A percentile compares a stretch with the other conserved stretches of the same genome.
Conservation (phyloP, 1,139 yeast species). For the Pichia sp. region DNA sequence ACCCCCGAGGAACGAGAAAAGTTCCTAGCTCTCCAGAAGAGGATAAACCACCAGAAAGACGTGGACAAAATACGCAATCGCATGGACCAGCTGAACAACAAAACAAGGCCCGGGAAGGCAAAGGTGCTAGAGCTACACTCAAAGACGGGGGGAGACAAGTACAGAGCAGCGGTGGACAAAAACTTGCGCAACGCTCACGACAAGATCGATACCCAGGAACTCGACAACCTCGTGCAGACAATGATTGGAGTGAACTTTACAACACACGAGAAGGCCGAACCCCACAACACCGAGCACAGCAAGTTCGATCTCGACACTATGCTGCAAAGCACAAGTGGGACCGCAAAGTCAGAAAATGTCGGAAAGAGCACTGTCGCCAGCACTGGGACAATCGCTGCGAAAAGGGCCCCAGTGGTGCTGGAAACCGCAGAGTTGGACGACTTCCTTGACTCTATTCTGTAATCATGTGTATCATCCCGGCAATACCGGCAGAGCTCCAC, state of each 20-base stretch:
- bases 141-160: slow-evolving; percentile 20
- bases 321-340: neutral
- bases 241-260: slow-evolving; percentile 15
- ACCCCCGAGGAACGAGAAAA: slow-evolving; percentile 24
- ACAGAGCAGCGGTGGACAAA: slow-evolving; percentile 18
- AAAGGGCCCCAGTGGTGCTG: neutral
- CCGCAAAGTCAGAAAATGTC: neutral
- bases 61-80: slow-evolving; percentile 13
- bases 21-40: slow-evolving; percentile 21
- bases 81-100: slow-evolving; percentile 19
- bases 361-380: too few species aligned
- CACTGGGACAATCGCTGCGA: neutral
- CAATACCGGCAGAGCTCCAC: neutral
- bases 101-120: neutral
- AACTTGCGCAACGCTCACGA: slow-evolving; percentile 5
- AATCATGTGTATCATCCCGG: neutral
- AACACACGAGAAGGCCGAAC: neutral
- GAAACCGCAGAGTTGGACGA: slow-evolving; percentile 9
- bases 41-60: slow-evolving; percentile 21
- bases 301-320: neutral
- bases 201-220: slow-evolving; percentile 17
- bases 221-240: slow-evolving; percentile 23
- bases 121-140: slow-evolving; percentile 24
- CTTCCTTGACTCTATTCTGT: slow-evolving; percentile 13
- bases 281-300: neutral